Evolutionary conservation across 2,329 filamentous ascomycete genomes (phyloP), one percentile per base, ranked within the genome.

Genomic region (Cladosporium sp.): DNA sequence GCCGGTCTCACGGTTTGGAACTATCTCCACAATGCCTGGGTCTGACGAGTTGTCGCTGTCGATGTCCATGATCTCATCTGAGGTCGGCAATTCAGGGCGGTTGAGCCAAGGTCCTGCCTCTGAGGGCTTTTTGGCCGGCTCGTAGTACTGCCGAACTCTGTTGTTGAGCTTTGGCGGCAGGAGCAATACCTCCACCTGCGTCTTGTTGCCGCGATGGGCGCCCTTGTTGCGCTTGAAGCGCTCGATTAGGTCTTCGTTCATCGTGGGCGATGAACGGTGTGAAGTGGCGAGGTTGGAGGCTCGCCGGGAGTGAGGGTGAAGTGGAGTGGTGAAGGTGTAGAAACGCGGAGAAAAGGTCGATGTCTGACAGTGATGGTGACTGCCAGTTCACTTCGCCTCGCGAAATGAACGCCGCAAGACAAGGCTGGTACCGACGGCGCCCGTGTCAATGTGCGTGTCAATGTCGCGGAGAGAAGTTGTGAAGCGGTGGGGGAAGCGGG

Each of bases 71-170:
- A 90, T 80, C 72, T 91, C 88, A 0, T 73, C 74, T 0, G 81
- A 69, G 0, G 78, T 81, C 0, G 88, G 88, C 1, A 90, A 73
- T 65, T 90, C 87, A 0, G 87, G 83, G 4, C 68, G 68, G 7
- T 65, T 51, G 0, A 76, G 66, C 77, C 76, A 78, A 2, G 64
- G n/a, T n/a, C 66, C 69, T n/a, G 69, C 69, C n/a, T 70, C 69
- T 10, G 65, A 57, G 4, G 66, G 51, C 63, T 55, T 41, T 52
- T 44, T 51, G 52, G 66, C 51, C 4, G 69, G 54, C 12, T 71
- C 67, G 54, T 70, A 74, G 68, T 77, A 77, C 7, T 71, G n/a
- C 2, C 71, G 68, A 18, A 77, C 68, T 6, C 59, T 59, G 1
- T 38, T 57, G 54, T 77, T 77, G n/a, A 76, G 69, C 26, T 69